Conservation (phyloP, 2,329 filamentous ascomycete species). For the Ophiocordyceps camponoti-floridani region DNA sequence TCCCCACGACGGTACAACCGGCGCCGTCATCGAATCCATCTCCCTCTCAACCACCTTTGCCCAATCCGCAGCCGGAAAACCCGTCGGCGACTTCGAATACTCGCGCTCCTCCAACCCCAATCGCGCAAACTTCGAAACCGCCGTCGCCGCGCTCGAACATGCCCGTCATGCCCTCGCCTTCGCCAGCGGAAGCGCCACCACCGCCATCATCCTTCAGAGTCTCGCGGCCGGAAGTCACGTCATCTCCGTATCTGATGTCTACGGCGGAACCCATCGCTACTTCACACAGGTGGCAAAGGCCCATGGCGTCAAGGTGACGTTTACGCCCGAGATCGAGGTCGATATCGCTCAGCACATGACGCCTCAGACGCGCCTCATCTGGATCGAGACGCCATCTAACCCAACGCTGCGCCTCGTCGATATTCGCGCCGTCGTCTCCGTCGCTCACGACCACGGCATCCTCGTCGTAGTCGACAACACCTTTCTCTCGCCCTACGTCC, state of each 20-base stretch:
- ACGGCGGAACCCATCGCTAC: slow-evolving; percentile 94
- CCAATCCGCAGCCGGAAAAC: slow-evolving; percentile 75
- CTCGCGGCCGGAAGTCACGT: slow-evolving; percentile 84
- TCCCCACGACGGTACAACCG: slow-evolving; percentile 77
- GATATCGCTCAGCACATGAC: slow-evolving; percentile 75
- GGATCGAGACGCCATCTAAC: slow-evolving; percentile 91
- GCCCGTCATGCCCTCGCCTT: slow-evolving; percentile 88
- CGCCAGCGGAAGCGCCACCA: slow-evolving; percentile 84
- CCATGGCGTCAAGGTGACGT: slow-evolving; percentile 87
- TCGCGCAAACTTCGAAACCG: slow-evolving; percentile 81
- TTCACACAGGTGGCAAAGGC: slow-evolving; percentile 95
- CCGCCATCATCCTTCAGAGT: slow-evolving; percentile 82
- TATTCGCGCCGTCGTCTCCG: slow-evolving; percentile 66
- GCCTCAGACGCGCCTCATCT: slow-evolving; percentile 79
- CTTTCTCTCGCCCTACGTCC: slow-evolving; percentile 88
- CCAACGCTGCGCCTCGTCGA: slow-evolving; percentile 87
- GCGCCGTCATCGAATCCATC: slow-evolving; percentile 91
- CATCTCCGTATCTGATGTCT: slow-evolving; percentile 91
- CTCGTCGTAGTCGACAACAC: slow-evolving; percentile 99
- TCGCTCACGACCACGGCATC: slow-evolving; percentile 76
- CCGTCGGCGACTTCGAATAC: slow-evolving; percentile 84
- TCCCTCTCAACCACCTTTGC: slow-evolving; percentile 92
- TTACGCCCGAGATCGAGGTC: slow-evolving; percentile 80
- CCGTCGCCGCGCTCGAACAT: slow-evolving; percentile 81
- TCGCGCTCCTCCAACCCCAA: slow-evolving; percentile 89